Conservation (phyloP, 2,329 filamentous ascomycete genomes). For the Hymenoscyphus repandus region DNA sequence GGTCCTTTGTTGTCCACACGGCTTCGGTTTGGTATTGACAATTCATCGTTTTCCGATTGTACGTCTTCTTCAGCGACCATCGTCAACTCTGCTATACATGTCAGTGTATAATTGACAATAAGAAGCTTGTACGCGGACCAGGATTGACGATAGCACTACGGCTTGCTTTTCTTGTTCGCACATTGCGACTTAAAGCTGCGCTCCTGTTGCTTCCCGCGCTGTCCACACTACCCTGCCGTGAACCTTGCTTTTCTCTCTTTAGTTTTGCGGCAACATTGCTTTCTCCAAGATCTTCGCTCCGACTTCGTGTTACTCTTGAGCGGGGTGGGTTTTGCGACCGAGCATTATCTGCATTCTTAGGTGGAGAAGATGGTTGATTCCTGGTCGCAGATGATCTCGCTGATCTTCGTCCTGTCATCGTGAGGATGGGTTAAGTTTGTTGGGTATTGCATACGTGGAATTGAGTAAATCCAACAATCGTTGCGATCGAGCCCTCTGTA, state of each 20-base stretch:
- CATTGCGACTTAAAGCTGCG: slow-evolving; percentile 12
- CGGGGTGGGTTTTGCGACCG: not conserved
- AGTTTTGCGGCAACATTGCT: slow-evolving; percentile 8
- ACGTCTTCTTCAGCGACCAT: slow-evolving; percentile 26
- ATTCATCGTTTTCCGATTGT: slow-evolving; percentile 6
- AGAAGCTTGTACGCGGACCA: slow-evolving; percentile 11
- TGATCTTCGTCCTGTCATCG: slow-evolving; percentile 9
- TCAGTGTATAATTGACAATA: slow-evolving; percentile 5
- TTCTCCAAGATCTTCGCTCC: slow-evolving; percentile 33
- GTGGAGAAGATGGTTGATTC: slow-evolving; percentile 25
- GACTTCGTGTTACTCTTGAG: slow-evolving; percentile 31
- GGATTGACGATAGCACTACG: slow-evolving; percentile 9
- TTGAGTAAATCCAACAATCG: not conserved
- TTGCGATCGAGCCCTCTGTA: not conserved
- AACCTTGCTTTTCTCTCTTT: slow-evolving; percentile 3
- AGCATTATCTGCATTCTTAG: slow-evolving; percentile 10
- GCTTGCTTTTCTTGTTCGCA: slow-evolving; percentile 17
- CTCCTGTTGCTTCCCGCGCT: slow-evolving; percentile 20
- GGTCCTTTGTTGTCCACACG: slow-evolving; percentile 8
- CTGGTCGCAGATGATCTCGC: slow-evolving; percentile 19
- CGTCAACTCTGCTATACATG: slow-evolving; percentile 22
- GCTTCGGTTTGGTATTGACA: slow-evolving; percentile 4
- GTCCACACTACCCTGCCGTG: slow-evolving; percentile 22
- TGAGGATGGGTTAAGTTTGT: not conserved
- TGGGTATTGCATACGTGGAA: not conserved